Evolutionary conservation across 140 eudicot genomes (phyloP), one percentile per base, ranked within the genome.

Genomic region (Senecio squalidus): DNA sequence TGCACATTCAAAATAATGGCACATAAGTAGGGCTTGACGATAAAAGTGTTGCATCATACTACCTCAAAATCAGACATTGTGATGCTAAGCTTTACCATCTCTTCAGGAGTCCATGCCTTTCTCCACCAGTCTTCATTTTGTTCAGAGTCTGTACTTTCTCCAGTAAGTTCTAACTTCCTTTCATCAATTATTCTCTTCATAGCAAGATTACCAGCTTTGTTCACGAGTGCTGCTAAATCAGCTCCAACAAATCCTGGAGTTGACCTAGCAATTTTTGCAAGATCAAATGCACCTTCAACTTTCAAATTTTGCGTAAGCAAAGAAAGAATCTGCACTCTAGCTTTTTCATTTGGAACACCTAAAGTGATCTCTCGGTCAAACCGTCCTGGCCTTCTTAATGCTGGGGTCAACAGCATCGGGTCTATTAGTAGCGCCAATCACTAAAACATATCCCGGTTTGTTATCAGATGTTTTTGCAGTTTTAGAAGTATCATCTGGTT

Each of bases 221-320:
- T 61, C 21, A 67, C 70, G 21, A 82, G 40, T 34, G 75, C 74
- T 9, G 57, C 55, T 65, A 82, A 72, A 56, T 82, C 89, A 31
- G 82, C 82, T 22, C 80, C 84, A 48, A 78, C 89, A 78, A 78
- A 82, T 1, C 89, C 84, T 3, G 89, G 84, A 3, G 89, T 82
- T 26, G 80, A 41, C 74, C 71, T 62, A 39, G 84, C 73, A 61
- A 81, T 51, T 66, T 74, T 74, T 47, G 46, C 22, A 52, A 77
- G 65, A 77, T 82, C 89, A 66, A 82, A 66, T 38, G 50, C 71
- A 48, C 81, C 84, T 52, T 79, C 84, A 44, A 82, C 73, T 56
- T 58, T 82, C 31, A 75, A 68, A 26, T 72, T 68, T 8, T 45
- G 44, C 13, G 80, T 78, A 27, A 74, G 79, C 17, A 53, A 50